Evolutionary conservation across 2,329 filamentous ascomycete genomes (phyloP), one percentile per base, ranked within the genome.

Genomic region (Myriosclerotinia scirpicola): DNA sequence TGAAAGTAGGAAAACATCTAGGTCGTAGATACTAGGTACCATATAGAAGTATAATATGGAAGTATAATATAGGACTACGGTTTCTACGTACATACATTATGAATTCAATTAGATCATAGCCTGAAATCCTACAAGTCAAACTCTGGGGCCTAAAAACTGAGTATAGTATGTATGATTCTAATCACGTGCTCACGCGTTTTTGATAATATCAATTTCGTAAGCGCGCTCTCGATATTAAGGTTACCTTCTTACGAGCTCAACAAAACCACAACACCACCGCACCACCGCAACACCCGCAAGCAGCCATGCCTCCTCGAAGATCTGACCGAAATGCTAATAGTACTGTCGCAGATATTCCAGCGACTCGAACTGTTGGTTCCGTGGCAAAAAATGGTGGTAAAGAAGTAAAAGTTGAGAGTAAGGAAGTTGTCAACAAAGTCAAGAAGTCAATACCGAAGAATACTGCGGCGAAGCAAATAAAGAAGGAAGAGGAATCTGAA

Each of bases 1-100:
- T 73, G 90, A 95, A 68, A 69, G 70, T 54, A 73, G 73, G 67
- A 77, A 76, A 36, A 67, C 64, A 30, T 48, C 44, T 11, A 46
- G 59, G 15, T 42, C 54, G 5, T 60, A 52, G 22, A 20, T 5
- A 40, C 56, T 60, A 52, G 22, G 14, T 5, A 40, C 48, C 0
- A 38, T 22, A 46, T 15, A 34, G 30, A 34, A 34, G 30, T 34
- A 34, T 34, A 34, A 34, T 7, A 5, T 26, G n/a, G 30, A 34
- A 34, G 30, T 34, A 34, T 34, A 34, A 34, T 7, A 5, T 26
- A 55, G 5, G 14, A 9, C 52, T 17, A 53, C n/a, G 15, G 26
- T 48, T 22, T 6, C 8, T 22, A 36, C 6, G 1, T 17, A 17
- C 11, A n/a, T 22, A 20, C 1, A 26, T 14, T 3, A 40, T 30